Evolutionary conservation across 2,329 filamentous ascomycete genomes (phyloP).

Genomic region (Rutstroemia sp.): DNA sequence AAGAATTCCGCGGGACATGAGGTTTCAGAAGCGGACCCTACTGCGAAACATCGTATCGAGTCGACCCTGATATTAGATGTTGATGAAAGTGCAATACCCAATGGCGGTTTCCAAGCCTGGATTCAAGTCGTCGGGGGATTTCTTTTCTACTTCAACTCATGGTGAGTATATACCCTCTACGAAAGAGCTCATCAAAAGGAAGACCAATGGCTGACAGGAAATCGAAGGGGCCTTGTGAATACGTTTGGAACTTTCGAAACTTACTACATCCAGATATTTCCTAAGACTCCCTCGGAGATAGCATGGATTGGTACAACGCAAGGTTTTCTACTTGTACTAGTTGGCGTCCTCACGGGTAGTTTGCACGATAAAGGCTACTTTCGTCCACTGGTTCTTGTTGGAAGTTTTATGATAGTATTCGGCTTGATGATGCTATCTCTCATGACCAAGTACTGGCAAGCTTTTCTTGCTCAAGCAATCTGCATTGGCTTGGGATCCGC

Average conservation of each 20-base stretch:
- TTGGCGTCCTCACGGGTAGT: not conserved
- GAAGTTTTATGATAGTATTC: not conserved
- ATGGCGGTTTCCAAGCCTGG: not conserved
- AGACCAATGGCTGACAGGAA: not conserved
- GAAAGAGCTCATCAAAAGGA: not conserved
- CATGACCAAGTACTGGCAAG: slow-evolving; percentile 28
- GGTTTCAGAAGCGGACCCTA: not conserved
- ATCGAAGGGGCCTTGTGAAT: slow-evolving; percentile 30
- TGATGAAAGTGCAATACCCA: not conserved
- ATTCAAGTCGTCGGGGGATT: not conserved
- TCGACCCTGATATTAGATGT: not conserved
- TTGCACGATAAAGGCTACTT: not conserved
- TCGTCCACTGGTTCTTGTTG: not conserved
- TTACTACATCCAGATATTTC: not conserved
- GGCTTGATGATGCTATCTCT: slow-evolving; percentile 27
- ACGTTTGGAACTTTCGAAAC: not conserved
- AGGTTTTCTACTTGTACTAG: not conserved
- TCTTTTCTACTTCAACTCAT: not conserved
- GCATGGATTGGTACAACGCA: not conserved
- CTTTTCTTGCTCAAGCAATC: slow-evolving; percentile 27
- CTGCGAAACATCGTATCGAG: not conserved
- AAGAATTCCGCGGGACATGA: not conserved
- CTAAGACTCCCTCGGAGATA: not conserved
- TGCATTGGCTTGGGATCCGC: slow-evolving; percentile 63
- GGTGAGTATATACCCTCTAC: not conserved